phyloP scores from a whole-genome alignment of 1,139 yeast genomes.

The Yarrowia galli region DNA sequence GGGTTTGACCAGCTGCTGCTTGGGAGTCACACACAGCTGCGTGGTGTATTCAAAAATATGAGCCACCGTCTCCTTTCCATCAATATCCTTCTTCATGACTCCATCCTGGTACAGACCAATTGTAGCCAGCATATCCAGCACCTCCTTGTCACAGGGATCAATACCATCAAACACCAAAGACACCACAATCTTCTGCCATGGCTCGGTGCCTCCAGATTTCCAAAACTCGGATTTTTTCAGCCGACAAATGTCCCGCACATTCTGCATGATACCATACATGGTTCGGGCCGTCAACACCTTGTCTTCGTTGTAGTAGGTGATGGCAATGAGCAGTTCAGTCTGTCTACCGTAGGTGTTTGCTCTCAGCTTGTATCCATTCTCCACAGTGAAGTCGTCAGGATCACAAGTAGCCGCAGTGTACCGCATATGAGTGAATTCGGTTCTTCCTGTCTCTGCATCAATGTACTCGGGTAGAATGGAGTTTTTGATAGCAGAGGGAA shows the following conservation, averaged over 20 bases:
- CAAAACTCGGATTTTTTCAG: slow-evolving; percentile 63
- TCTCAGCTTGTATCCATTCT: slow-evolving; percentile 79
- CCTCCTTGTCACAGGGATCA: slow-evolving; percentile 83
- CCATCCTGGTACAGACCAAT: slow-evolving; percentile 97
- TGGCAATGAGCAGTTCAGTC: slow-evolving; percentile 85
- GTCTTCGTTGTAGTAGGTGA: slow-evolving; percentile 95
- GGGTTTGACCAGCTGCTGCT: slow-evolving; percentile 55
- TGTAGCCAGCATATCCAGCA: slow-evolving; percentile 84
- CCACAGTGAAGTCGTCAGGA: slow-evolving; percentile 71
- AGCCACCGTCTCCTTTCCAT: slow-evolving; percentile 84
- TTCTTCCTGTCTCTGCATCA: slow-evolving; percentile 68
- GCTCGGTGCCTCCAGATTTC: slow-evolving; percentile 81
- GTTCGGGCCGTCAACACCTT: slow-evolving; percentile 88
- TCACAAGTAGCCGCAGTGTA: slow-evolving; percentile 83
- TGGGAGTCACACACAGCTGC: slow-evolving; percentile 65
- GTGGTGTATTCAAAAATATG: slow-evolving; percentile 91
- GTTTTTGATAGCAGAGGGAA: slow-evolving; percentile 68
- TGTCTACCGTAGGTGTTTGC: slow-evolving; percentile 76
- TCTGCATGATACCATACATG: slow-evolving; percentile 90
- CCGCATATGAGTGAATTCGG: slow-evolving; percentile 77
- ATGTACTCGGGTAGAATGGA: slow-evolving; percentile 61
- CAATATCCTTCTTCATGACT: slow-evolving; percentile 87
- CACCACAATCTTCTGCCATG: slow-evolving; percentile 94
- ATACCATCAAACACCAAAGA: slow-evolving; percentile 93
- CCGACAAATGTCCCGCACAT: slow-evolving; percentile 80